Conservation (phyloP, 352 stramenopile genomes). For the Globisporangium irregulare region DNA sequence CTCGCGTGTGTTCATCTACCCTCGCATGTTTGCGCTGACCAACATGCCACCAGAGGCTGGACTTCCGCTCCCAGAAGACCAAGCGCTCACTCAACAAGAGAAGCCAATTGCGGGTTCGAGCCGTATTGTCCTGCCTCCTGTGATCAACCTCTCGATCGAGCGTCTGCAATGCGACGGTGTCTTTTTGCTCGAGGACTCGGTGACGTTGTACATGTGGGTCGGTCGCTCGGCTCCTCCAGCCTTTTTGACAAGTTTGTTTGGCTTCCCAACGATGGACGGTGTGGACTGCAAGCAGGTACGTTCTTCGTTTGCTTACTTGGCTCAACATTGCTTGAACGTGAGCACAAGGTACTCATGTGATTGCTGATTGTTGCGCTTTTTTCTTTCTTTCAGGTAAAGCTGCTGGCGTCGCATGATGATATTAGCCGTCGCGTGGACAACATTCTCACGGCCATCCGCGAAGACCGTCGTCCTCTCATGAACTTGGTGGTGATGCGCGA, state of each 20-base stretch:
- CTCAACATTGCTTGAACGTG: neutral
- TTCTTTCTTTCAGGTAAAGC: constrained; percentile 42
- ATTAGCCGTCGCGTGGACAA: constrained; percentile 78
- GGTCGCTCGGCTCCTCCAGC: constrained; percentile 85
- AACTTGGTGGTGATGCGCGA: constrained; percentile 93
- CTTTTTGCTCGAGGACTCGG: constrained; percentile 96
- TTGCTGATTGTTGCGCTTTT: neutral
- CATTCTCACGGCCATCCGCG: constrained; percentile 88
- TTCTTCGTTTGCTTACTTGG: neutral
- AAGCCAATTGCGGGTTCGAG: constrained; percentile 60
- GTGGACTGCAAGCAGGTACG: constrained; percentile 87
- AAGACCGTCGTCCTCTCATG: constrained; percentile 81
- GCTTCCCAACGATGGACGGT: constrained; percentile 91
- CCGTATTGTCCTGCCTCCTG: constrained; percentile 83
- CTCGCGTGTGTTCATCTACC: constrained; percentile 95
- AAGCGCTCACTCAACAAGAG: constrained; percentile 23
- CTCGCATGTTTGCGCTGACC: constrained; percentile 94
- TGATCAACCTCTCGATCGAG: constrained; percentile 95
- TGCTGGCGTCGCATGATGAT: constrained; percentile 85
- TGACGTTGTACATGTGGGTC: constrained; percentile 97
- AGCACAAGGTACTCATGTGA: neutral
- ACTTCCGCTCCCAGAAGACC: constrained; percentile 58
- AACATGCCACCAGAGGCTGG: constrained; percentile 90
- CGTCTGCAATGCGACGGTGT: constrained; percentile 92
- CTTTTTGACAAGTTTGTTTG: constrained; percentile 93